Evolutionary conservation across 495 filamentous ascomycete genomes (phyloP), one percentile per base, ranked within the genome.

Genomic region (Podospora pseudoanserina): DNA sequence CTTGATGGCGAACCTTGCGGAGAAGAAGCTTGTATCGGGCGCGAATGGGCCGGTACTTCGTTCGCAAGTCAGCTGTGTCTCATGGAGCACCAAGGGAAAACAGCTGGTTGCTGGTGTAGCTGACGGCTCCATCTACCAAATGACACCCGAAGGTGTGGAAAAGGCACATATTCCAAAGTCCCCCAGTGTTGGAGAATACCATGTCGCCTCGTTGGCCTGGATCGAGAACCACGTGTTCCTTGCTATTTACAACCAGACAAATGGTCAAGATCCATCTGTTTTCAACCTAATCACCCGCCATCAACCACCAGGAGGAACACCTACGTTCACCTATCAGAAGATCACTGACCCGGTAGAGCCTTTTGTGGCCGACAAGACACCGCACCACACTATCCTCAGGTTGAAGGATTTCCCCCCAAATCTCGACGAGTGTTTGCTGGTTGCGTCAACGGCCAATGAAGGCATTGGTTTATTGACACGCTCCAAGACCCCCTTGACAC

Each of bases 21-120:
- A 87, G 27, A 85, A 87, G 53, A 85, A 81, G 60, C 81, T 84
- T 49, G 73, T 88, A 28, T 83, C 82, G 18, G 88, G 88, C 2
- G 69, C 83, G 11, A 89, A 86, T 70, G 91, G 93, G 3, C 86
- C 85, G 55, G 79, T 89, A 0, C 77, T 96, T 67, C 90, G 88
- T 68, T 80, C 86, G 30, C 88, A 89, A 30, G 94, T 97, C 15
- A 93, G 90, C 73, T 94, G 90, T 75, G 87, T 93, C 2, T 88
- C 91, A 55, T 99, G 96, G 96, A 98, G 94, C 75, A 89, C 86
- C 63, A 91, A 88, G 72, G 96, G 96, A 56, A 98, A 96, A 75
- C 94, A 97, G 76, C 82, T 99, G 26, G 86, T 97, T 5, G 96
- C 93, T 70, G 96, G 96, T 32, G 85, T 96, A 71, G 89, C 83